Evolutionary conservation across 352 stramenopile species (phyloP).

Genomic region (Pythium periplocum): DNA sequence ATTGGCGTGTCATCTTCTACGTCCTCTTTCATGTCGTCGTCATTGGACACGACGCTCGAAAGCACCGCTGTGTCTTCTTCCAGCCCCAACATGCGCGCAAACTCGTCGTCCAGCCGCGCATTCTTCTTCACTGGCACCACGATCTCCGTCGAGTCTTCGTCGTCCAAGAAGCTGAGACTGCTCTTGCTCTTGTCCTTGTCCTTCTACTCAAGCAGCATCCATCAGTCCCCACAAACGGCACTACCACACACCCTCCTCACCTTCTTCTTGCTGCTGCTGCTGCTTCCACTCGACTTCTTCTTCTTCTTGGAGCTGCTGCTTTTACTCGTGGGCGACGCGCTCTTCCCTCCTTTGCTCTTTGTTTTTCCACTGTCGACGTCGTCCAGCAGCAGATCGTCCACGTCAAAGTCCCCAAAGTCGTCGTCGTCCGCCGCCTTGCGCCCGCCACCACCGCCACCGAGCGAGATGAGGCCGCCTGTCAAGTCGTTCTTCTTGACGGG

Average conservation of each 20-base stretch:
- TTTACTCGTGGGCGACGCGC: slow-evolving; percentile 5
- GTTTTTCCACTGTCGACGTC: slow-evolving; percentile 10
- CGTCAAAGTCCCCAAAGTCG: slow-evolving; percentile 50
- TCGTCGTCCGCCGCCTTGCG: slow-evolving; percentile 22
- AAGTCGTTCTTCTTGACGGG: slow-evolving; percentile 28
- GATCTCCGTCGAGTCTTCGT: slow-evolving; percentile 21
- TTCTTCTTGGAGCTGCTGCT: slow-evolving; percentile 25
- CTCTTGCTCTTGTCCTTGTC: slow-evolving; percentile 44
- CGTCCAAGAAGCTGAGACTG: slow-evolving; percentile 10
- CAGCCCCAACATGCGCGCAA: slow-evolving; percentile 57
- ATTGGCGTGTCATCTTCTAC: too few relatives aligned
- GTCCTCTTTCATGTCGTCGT: background rate
- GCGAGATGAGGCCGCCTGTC: slow-evolving; percentile 58
- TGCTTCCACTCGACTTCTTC: slow-evolving; percentile 28
- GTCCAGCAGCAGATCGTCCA: slow-evolving; percentile 50
- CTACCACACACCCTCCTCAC: slow-evolving; percentile 2
- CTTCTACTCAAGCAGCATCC: slow-evolving; percentile 6
- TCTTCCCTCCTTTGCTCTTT: slow-evolving; percentile 11
- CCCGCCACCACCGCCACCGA: slow-evolving; percentile 14
- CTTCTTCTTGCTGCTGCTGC: slow-evolving; percentile 21
- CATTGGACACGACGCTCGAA: background rate
- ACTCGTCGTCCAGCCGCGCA: slow-evolving; percentile 46
- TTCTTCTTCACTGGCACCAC: slow-evolving; percentile 31
- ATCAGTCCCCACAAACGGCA: background rate
- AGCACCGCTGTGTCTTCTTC: slow-evolving; percentile 25